Evolutionary conservation across 2,329 filamentous ascomycete species (phyloP), one percentile per base, ranked within the genome.

Genomic region (Lachnellula hyalina): DNA sequence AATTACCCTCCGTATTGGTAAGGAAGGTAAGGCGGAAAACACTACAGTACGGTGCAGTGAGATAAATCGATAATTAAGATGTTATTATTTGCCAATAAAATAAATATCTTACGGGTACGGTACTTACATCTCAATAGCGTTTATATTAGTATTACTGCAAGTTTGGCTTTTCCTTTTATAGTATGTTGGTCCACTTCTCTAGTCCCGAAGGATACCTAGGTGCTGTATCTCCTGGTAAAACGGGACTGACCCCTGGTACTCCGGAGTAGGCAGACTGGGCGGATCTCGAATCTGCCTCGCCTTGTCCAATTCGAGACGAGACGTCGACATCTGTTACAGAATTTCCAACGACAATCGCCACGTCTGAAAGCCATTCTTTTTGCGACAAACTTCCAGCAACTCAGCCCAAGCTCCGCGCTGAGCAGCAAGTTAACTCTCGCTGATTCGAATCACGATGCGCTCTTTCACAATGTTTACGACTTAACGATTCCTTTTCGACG

Each of bases 401-500:
- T 23, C 42, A 47, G 23, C 44, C 5, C 44, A 32, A 34, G 11
- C 32, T 15, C 12, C 21, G 21, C 28, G 44, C 44, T n/a, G 44
- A 34, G 44, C 23, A 47, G 44, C 44, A n/a, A 23, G 44, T 12
- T 23, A 17, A 25, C 14, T 47, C 44, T 47, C 44, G 44, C 44
- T 47, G 21, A 47, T 32, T 47, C 38, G 51, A 38, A 47, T 9
- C 17, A 35, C 5, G 23, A 42, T 42, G 19, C 28, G 15, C 28
- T 32, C 40, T 42, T 36, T 47, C n/a, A 59, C 55, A 36, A 61
- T 62, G 56, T 58, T 45, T 36, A 55, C 56, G 47, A 63, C 54
- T 56, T 59, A n/a, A 62, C 49, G 35, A 54, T 23, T 35, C 17
- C 3, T 15, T 14, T 21, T 23, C 23, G 12, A 14, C 44, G 44